Base-by-base conservation (phyloP, 345 rosid species). In the Raphanus sativus region DNA sequence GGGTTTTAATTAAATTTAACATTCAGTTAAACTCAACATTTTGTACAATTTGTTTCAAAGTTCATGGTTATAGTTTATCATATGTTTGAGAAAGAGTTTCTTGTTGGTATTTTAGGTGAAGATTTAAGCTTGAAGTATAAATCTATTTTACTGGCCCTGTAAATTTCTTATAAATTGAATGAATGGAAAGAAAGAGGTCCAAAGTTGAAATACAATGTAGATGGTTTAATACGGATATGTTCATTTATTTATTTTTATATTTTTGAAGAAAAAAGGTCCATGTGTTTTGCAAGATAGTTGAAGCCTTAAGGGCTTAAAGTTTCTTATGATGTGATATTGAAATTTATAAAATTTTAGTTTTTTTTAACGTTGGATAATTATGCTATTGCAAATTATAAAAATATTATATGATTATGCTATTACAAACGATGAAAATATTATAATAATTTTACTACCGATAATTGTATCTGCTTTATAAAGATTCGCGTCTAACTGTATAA, bases 171-270 rank as follows among this genome's bases (percentile, higher is more conserved):
- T 58, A 28, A 50, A 60, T 5, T 59, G 60, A 79, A 74, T 48
- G 60, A 79, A 69, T 74, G 55, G 13, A 62, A 79, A 79, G 59
- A 56, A 66, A 72, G 55, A 67, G 70, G 62, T 45, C 33, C 7
- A 48, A 79, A 62, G 15, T 67, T 60, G 63, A 33, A 72, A 66
- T 60, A 52, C 32, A 54, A 74, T 74, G 40, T 54, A 74, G 72
- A 34, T 74, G 70, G 50, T 67, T 38, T 10, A 26, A 73, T 48
- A 67, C 25, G 40, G 68, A 78, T 73, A 38, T 73, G 78, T 79
- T 75, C 78, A 21, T 21, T 21, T 21, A 73, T 65, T 68, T 79
- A 2, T 74, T 56, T 55, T 62, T 62, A 62, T 15, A 28, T 30
- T 65, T 70, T 60, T n/a, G 7, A 60, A 13, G 52, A n/a, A 38